These are phyloP conservation scores for Candida khao-thaluensis DNA, from an alignment of 805 yeast genomes.

Conservation along the genomic window DNA sequence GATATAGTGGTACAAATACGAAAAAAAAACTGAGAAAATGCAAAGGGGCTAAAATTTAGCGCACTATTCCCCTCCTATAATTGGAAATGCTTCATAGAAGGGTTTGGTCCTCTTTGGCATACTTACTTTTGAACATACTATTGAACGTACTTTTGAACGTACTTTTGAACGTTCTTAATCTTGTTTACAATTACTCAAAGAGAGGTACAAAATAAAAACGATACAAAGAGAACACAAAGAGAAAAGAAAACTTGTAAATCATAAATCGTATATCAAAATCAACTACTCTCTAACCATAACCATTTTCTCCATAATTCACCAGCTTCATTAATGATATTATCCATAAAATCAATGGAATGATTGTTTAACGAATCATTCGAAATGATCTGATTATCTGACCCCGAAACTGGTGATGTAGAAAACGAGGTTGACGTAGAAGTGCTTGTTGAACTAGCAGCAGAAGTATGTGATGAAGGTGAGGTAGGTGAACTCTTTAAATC, in stretches of 20 bases:
- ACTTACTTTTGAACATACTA: no score
- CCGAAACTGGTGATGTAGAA: constrained; percentile 7
- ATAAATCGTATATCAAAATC: constrained; percentile 6
- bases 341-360: constrained; percentile 59
- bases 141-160: no score
- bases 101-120: no score
- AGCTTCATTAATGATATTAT: constrained; percentile 70
- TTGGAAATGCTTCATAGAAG: not conserved
- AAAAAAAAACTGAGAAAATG: no score
- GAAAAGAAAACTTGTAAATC: not conserved
- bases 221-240: not conserved
- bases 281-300: constrained; percentile 47
- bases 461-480: constrained; percentile 13
- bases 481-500: constrained; percentile 5
- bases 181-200: no score
- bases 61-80: no score
- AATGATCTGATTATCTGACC: constrained; percentile 18
- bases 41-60: no score
- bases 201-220: no score
- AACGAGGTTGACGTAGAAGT: constrained; percentile 10
- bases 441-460: constrained; percentile 8
- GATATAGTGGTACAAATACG: no score
- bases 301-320: constrained; percentile 89
- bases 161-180: no score
- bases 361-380: constrained; percentile 28